Percentiles rank a stretch among this genome's conserved stretches.
These are phyloP conservation scores for Jaapia argillacea DNA, from an alignment of 768 basidiomycete species.

Conservation along the genomic window DNA sequence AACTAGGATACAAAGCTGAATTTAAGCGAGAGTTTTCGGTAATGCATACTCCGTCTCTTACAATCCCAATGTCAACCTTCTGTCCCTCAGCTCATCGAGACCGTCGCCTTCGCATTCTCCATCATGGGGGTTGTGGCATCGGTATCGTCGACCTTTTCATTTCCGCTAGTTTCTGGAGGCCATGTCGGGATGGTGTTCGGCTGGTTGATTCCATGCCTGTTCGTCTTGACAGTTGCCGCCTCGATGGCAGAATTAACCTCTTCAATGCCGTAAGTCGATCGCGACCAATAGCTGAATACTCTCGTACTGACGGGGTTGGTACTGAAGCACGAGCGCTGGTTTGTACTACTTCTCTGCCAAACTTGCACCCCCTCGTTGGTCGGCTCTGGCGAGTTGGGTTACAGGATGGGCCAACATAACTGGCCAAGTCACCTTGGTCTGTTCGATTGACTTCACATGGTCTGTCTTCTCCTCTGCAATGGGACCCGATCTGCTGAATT, in stretches of 20 bases:
- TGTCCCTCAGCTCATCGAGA: conserved; percentile 51
- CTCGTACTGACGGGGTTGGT: background rate
- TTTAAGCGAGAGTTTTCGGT: conserved; percentile 71
- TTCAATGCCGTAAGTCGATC: conserved; percentile 57
- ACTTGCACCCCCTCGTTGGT: conserved; percentile 51
- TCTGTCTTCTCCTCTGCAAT: conserved; percentile 12
- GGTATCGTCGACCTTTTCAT: conserved; percentile 55
- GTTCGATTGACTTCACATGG: conserved; percentile 69
- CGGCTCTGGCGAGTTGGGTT: conserved; percentile 57
- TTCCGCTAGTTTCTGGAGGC: conserved; percentile 51
- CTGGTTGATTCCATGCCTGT: conserved; percentile 63
- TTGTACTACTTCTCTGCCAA: conserved; percentile 75
- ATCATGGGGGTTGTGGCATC: conserved; percentile 69
- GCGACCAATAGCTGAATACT: conserved; percentile 1
- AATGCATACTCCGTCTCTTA: conserved; percentile 10
- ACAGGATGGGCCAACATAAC: conserved; percentile 71
- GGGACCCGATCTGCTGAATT: background rate
- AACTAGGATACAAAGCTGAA: conserved; percentile 63
- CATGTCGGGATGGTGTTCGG: conserved; percentile 74
- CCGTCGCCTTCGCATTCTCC: conserved; percentile 55
- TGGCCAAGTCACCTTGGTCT: conserved; percentile 60
- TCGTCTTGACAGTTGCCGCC: conserved; percentile 57
- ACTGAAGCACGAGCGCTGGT: conserved; percentile 59
- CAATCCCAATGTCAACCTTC: background rate
- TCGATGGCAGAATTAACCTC: conserved; percentile 69